Evolutionary conservation across 2,329 filamentous ascomycete genomes (phyloP).

Genomic region (Fusarium sp.): DNA sequence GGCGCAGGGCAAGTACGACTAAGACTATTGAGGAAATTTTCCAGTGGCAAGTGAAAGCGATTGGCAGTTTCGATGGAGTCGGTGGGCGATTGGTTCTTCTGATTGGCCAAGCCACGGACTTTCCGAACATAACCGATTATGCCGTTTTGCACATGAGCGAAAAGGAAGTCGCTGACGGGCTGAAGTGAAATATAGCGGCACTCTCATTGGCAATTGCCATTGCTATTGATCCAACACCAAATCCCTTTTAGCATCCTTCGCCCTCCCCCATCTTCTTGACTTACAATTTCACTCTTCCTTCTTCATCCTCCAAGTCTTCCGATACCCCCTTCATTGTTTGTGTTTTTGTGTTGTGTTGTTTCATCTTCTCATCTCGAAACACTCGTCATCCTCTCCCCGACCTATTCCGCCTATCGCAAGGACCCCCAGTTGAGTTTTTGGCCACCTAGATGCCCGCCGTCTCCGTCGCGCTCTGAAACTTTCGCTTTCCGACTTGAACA

Average conservation of each 20-base stretch:
- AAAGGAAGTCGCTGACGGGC: constrained; percentile 30
- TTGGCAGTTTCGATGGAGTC: constrained; percentile 16
- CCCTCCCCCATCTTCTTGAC: background rate
- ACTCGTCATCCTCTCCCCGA: constrained; percentile 23
- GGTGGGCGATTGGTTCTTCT: background rate
- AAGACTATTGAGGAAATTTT: constrained; percentile 20
- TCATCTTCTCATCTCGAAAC: background rate
- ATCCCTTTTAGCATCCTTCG: constrained; percentile 15
- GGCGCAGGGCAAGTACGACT: constrained; percentile 11
- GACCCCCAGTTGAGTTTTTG: constrained; percentile 38
- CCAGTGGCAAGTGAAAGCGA: constrained; percentile 24
- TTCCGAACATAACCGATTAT: constrained; percentile 45
- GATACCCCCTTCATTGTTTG: constrained; percentile 7
- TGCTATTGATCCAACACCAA: constrained; percentile 6
- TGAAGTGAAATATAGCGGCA: constrained; percentile 32
- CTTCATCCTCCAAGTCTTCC: background rate
- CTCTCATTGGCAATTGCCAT: constrained; percentile 42
- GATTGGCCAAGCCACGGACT: constrained; percentile 21
- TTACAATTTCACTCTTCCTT: background rate
- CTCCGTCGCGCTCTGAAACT: constrained; percentile 9
- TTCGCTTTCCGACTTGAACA: constrained; percentile 6
- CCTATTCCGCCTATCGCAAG: constrained; percentile 36
- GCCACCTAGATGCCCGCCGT: constrained; percentile 30
- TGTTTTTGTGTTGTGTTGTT: constrained; percentile 14
- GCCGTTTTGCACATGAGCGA: constrained; percentile 25